Percentiles rank a stretch among this genome's conserved stretches.
These are phyloP conservation scores for Coniochaeta sp. DNA, from an alignment of 2,329 filamentous ascomycete genomes.

Conservation along the genomic window DNA sequence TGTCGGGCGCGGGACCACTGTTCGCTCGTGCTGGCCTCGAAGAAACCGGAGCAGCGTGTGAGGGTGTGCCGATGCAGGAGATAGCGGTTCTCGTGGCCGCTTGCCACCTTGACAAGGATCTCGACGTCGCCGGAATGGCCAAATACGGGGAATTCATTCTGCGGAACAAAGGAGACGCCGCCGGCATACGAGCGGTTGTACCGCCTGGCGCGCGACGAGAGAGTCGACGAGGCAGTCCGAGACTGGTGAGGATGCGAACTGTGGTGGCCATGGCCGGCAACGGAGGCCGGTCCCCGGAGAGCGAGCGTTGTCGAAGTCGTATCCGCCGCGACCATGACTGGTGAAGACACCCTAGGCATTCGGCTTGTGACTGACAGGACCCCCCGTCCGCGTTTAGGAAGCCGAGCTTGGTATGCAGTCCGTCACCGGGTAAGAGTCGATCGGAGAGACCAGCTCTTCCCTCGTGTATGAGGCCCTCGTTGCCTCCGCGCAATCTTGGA, in stretches of 20 bases:
- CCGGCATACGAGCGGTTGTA: slow-evolving; percentile 78
- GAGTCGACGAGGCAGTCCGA: slow-evolving; percentile 11
- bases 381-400: no score
- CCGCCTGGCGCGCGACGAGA: slow-evolving; percentile 32
- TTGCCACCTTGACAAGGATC: slow-evolving; percentile 61
- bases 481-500: neutral
- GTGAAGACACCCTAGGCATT: neutral
- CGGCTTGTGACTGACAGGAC: neutral
- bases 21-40: slow-evolving; percentile 75
- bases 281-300: slow-evolving; percentile 23
- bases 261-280: slow-evolving; percentile 18
- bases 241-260: slow-evolving; percentile 13
- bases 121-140: slow-evolving; percentile 88
- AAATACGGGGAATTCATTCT: slow-evolving; percentile 92
- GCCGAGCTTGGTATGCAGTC: neutral
- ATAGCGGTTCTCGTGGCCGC: slow-evolving; percentile 72
- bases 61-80: slow-evolving; percentile 82
- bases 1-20: slow-evolving; percentile 58
- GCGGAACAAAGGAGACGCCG: slow-evolving; percentile 58
- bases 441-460: slow-evolving; percentile 3
- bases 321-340: slow-evolving; percentile 24
- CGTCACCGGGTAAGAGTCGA: neutral
- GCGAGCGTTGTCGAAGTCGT: slow-evolving; percentile 22
- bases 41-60: slow-evolving; percentile 87
- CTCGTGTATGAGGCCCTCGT: neutral